phyloP scores from a whole-genome alignment of 2,329 filamentous ascomycete genomes.

The Thelonectria olida region DNA sequence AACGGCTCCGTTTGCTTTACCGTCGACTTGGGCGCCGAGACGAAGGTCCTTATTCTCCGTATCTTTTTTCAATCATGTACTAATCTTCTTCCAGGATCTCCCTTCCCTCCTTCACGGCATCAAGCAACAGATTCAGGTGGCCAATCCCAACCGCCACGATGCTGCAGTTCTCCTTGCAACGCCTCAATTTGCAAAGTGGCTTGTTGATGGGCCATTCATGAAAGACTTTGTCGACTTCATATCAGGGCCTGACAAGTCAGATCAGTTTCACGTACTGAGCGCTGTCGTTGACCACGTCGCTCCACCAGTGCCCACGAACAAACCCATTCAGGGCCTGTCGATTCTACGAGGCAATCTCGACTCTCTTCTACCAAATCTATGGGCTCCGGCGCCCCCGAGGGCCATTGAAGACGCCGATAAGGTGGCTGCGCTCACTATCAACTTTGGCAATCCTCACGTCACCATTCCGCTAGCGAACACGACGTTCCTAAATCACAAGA shows the following conservation, averaged over 20 bases:
- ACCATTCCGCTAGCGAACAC: constrained; percentile 80
- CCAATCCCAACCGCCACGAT: constrained; percentile 45
- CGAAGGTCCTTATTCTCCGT: constrained; percentile 19
- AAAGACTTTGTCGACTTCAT: constrained; percentile 55
- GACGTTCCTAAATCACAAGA: constrained; percentile 74
- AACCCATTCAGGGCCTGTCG: constrained; percentile 57
- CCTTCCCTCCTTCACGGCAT: constrained; percentile 28
- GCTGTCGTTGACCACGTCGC: constrained; percentile 67
- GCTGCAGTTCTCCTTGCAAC: constrained; percentile 62
- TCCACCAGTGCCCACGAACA: constrained; percentile 43
- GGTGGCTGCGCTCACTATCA: constrained; percentile 54
- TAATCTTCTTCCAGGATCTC: constrained; percentile 29
- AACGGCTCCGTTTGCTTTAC: constrained; percentile 30
- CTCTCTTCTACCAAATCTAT: constrained; percentile 56
- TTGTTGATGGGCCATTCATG: constrained; percentile 57
- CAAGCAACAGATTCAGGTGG: constrained; percentile 34
- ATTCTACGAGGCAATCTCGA: constrained; percentile 56
- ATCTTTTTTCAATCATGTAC: neutral
- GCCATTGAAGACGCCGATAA: constrained; percentile 44
- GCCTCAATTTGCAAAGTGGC: constrained; percentile 56
- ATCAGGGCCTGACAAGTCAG: constrained; percentile 51
- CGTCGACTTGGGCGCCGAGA: constrained; percentile 26
- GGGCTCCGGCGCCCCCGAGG: constrained; percentile 45
- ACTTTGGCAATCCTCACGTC: constrained; percentile 49
- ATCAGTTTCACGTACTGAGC: constrained; percentile 57